Base-by-base conservation (phyloP, 257 asterid genomes). In the Salvia splendens region DNA sequence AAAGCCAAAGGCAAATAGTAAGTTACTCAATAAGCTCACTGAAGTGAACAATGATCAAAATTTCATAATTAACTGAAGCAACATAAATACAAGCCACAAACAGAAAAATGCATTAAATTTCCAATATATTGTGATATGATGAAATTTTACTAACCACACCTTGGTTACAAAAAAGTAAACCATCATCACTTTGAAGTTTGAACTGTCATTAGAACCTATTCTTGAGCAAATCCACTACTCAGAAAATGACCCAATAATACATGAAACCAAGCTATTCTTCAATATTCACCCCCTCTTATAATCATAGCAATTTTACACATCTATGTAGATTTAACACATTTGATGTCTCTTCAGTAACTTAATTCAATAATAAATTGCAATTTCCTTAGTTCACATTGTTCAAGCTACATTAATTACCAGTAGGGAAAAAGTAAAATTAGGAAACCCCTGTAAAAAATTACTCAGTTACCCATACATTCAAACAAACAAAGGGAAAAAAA, bases 51-150 rank as follows among this genome's bases (percentile, higher is more conserved):
- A 54, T 15, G 16, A 5, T 53, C 30, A 38, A 16, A 54, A 16
- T 46, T 42, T 45, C 60, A 12, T 11, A 67, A 61, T 35, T 59
- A 48, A 24, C 5, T 45, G 52, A 65, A 70, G 69, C 64, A 57
- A 12, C 10, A 16, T n/a, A 45, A 28, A 42, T 12, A 8, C 36
- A 42, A 65, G 54, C 71, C 20, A 48, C 56, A 14, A 17, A 40
- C 57, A 48, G 48, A 30, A 1, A 50, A 6, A 10, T 3, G 16
- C 17, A 43, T 49, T 32, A 57, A 16, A 58, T n/a, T 40, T 32
- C 54, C 63, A 75, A 40, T 49, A 33, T 36, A 58, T 50, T 51
- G 30, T 8, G 17, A 32, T 16, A 2, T 40, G 48, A 70, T 16
- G 24, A 40, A 15, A 17, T 38, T 55, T 36, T 12, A 30, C 28